These are phyloP conservation scores for Spathaspora arborariae DNA, from an alignment of 805 yeast genomes.

Conservation along the genomic window DNA sequence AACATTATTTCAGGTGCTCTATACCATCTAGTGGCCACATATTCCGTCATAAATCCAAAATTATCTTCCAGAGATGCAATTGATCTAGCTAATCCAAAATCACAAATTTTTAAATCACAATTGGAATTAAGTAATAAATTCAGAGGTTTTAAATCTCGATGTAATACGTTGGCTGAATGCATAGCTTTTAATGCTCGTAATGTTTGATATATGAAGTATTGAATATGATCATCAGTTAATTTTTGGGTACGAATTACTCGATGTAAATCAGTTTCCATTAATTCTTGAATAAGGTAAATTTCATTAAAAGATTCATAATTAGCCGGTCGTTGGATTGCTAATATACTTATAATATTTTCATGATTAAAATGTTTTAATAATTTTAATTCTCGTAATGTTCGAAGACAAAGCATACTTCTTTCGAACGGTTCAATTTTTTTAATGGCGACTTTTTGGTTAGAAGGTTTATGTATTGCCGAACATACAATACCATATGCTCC, in stretches of 20 bases:
- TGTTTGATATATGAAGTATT: conserved; percentile 89
- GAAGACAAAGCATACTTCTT: conserved; percentile 79
- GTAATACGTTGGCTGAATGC: conserved; percentile 92
- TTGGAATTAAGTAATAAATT: conserved; percentile 83
- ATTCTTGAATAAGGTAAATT: conserved; percentile 82
- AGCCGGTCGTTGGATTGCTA: conserved; percentile 85
- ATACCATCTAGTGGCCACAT: conserved; percentile 97
- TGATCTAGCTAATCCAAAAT: conserved; percentile 83
- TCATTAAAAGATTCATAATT: conserved; percentile 75
- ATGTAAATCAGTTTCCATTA: conserved; percentile 86
- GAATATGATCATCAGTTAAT: conserved; percentile 88
- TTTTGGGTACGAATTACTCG: conserved; percentile 78
- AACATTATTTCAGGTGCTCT: conserved; percentile 97
- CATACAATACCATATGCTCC: conserved; percentile 97
- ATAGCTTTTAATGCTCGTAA: conserved; percentile 84
- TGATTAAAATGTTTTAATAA: conserved; percentile 86
- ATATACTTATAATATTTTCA: conserved; percentile 85
- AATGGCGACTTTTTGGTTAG: conserved; percentile 88
- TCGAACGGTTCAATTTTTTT: conserved; percentile 93
- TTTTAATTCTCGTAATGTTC: conserved; percentile 88
- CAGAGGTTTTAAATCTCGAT: conserved; percentile 88
- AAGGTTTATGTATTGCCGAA: conserved; percentile 81
- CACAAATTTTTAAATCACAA: conserved; percentile 92
- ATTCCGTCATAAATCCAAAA: conserved; percentile 87
- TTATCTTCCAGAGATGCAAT: conserved; percentile 62